A percentile compares a stretch with the other conserved stretches of the same genome.
These are phyloP conservation scores for Kalmusia sp. DNA, from an alignment of 2,329 filamentous ascomycete genomes.

Conservation along the genomic window DNA sequence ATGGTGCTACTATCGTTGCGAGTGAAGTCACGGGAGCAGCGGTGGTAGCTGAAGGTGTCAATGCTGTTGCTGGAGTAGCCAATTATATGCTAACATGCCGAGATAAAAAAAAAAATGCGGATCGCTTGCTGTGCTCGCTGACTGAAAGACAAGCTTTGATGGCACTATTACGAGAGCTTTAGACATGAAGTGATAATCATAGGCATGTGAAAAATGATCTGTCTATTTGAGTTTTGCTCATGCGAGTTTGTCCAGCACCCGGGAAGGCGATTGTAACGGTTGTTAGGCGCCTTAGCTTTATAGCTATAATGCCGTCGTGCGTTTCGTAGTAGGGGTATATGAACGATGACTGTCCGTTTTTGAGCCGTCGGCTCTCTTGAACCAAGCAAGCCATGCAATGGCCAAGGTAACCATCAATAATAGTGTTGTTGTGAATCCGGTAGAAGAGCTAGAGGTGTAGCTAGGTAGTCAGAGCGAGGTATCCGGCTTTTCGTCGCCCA, in stretches of 20 bases:
- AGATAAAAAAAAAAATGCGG: background rate
- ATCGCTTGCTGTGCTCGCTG: background rate
- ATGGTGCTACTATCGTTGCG: background rate
- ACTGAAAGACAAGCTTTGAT: no score
- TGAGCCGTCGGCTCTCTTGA: slow-evolving; percentile 23
- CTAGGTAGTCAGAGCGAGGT: slow-evolving; percentile 40
- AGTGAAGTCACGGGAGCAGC: background rate
- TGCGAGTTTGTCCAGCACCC: no score
- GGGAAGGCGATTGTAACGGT: no score
- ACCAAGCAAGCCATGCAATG: slow-evolving; percentile 36
- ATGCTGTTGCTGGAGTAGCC: background rate
- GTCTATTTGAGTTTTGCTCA: no score
- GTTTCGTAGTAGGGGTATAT: background rate
- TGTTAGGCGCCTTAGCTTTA: no score
- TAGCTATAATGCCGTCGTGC: background rate
- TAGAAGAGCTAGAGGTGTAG: slow-evolving; percentile 7
- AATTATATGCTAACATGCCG: background rate
- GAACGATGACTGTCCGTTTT: background rate
- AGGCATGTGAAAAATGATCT: no score
- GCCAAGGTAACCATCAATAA: slow-evolving; percentile 31
- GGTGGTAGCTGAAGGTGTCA: background rate
- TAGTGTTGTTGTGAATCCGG: slow-evolving; percentile 27
- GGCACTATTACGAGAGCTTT: no score
- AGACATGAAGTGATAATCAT: no score
- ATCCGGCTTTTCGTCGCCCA: slow-evolving; percentile 46